Percentiles rank a stretch among this genome's conserved stretches.
Conservation (phyloP, 2,329 filamentous ascomycete species). For the Fusarium temperatum region DNA sequence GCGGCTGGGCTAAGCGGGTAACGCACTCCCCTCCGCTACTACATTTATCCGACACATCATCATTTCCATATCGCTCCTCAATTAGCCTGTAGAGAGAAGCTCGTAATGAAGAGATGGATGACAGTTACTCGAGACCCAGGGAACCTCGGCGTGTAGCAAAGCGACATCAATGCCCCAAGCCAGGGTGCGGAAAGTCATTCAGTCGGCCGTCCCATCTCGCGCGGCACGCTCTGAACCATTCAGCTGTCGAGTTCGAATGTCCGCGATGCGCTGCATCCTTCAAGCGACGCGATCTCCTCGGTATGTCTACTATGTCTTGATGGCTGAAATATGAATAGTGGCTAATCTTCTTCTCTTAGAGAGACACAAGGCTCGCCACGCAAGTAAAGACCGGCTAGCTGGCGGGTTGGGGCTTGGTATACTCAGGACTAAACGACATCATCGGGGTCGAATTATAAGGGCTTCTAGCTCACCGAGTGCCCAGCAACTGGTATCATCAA, state of each 20-base stretch:
- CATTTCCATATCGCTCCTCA: not conserved
- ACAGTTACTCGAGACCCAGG: fast-evolving
- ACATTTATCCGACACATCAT: not conserved
- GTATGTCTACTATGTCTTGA: fast-evolving
- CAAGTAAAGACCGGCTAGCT: not conserved
- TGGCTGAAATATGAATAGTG: fast-evolving
- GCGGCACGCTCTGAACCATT: not conserved
- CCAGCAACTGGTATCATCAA: fast-evolving
- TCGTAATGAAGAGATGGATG: not conserved
- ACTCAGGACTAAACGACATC: not conserved
- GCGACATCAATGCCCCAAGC: not conserved
- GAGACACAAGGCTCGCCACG: not conserved
- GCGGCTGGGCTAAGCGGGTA: not conserved
- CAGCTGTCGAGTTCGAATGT: not conserved
- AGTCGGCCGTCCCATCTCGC: not conserved
- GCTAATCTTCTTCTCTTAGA: not conserved
- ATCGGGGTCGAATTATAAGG: not conserved
- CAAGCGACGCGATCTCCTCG: not conserved
- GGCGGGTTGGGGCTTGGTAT: not conserved
- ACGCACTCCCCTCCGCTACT: not conserved
- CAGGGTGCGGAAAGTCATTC: not conserved
- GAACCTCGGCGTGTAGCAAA: not conserved
- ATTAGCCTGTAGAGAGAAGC: not conserved
- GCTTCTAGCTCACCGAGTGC: fast-evolving
- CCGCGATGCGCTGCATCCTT: not conserved